Evolutionary conservation across 345 rosid genomes (phyloP).

Genomic region (Acer saccharum): DNA sequence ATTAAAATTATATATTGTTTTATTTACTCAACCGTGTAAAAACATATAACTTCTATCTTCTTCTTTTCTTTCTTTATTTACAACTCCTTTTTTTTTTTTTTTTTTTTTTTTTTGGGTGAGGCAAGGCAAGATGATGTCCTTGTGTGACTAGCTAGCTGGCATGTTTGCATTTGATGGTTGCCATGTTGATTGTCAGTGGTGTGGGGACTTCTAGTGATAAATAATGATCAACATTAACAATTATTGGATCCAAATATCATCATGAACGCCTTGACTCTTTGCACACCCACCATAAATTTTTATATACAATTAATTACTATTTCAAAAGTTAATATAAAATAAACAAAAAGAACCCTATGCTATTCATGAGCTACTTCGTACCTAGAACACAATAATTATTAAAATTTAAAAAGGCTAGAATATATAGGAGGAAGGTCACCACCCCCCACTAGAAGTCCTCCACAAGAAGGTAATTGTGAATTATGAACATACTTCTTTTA

Average conservation of each 20-base stretch:
- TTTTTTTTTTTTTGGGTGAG: not conserved
- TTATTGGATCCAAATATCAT: not conserved
- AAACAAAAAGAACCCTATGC: not conserved
- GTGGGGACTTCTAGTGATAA: not conserved
- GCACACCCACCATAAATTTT: not conserved
- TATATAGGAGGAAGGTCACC: not conserved
- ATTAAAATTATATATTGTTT: no score
- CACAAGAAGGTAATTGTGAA: not conserved
- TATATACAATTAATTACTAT: not conserved
- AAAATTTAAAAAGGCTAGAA: not conserved
- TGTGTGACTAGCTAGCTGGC: not conserved
- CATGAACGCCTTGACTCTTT: not conserved
- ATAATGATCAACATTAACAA: not conserved
- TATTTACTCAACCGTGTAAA: no score
- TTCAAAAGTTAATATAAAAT: not conserved
- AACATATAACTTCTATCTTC: no score
- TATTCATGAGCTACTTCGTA: not conserved
- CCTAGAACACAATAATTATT: not conserved
- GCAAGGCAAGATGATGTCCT: not conserved
- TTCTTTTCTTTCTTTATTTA: no score
- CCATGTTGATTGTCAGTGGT: not conserved
- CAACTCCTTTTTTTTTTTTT: no score
- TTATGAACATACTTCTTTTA: not conserved
- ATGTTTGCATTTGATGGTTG: slow-evolving; percentile 6
- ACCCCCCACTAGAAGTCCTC: not conserved